Evolutionary conservation across 108 stramenopile species (phyloP), one percentile per base, ranked within the genome.

Genomic region (Cylindrotheca fusiformis): DNA sequence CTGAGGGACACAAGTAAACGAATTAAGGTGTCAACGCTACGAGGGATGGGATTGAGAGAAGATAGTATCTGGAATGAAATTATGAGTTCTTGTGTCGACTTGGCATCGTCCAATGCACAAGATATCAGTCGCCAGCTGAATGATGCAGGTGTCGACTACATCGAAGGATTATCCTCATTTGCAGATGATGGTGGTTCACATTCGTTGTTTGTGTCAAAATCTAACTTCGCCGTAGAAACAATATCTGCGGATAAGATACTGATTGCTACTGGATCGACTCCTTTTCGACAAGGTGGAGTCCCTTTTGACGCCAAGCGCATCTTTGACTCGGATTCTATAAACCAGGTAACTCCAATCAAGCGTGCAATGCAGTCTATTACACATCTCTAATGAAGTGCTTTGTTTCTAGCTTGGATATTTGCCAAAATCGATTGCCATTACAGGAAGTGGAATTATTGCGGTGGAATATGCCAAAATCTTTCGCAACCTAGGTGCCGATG

Each of bases 401-500:
- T n/a, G n/a, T n/a, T n/a, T n/a, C n/a, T n/a, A 66, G 48, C 30
- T 91, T 25, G 47, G 44, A 21, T 75, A 57, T 56, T 72, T 91
- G 32, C 89, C 89, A 14, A 85, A 82, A 70, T 81, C 80, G 44
- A 69, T 91, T 18, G 89, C 77, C 18, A 91, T 91, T 55, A 85
- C 84, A 2, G 89, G 89, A 4, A 57, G 54, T 41, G 89, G 89
- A 17, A 91, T 91, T 47, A 80, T 91, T 72, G 86, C 89, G 2
- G 75, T 91, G n/a, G 89, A 91, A 71, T 91, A 75, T 77, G 89
- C 89, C 41, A 87, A 87, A 55, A 85, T 91, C 26, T 88, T 91
- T 58, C 69, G 81, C 46, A 91, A 88, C 62, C 51, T 91, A 32
- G 90, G 90, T 10, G 74, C 80, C 23, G 86, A 84, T 62, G 90